Evolutionary conservation across 192 early-diverging fungal species (phyloP).

Genomic region (Phycomyces blakesleeanus): DNA sequence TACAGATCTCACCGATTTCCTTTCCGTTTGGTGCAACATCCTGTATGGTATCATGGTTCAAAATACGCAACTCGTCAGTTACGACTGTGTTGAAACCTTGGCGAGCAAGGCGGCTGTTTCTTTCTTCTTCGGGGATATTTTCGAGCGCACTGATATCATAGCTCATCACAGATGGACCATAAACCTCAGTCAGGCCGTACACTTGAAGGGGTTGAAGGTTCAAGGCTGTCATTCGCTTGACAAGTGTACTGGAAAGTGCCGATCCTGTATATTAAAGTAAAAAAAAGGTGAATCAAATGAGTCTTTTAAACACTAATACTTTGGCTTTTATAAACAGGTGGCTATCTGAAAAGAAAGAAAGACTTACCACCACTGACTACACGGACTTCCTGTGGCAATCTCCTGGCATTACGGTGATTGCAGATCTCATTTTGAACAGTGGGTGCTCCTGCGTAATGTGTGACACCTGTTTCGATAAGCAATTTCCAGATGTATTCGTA

Average conservation of each 20-base stretch:
- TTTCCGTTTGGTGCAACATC: constrained; percentile 49
- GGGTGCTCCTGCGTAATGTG: constrained; percentile 56
- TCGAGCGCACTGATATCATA: constrained; percentile 36
- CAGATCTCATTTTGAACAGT: constrained; percentile 57
- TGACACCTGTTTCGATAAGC: constrained; percentile 41
- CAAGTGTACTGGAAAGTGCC: constrained; percentile 47
- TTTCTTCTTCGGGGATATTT: constrained; percentile 27
- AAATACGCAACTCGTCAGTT: constrained; percentile 49
- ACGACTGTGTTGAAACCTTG: constrained; percentile 50
- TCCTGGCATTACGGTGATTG: constrained; percentile 39
- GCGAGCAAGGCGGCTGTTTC: constrained; percentile 40
- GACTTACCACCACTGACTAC: constrained; percentile 22
- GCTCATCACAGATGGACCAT: constrained; percentile 44
- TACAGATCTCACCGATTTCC: constrained; percentile 53
- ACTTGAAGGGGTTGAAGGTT: constrained; percentile 54
- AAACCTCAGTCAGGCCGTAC: constrained; percentile 61
- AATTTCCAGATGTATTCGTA: constrained; percentile 53
- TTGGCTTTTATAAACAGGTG: no score
- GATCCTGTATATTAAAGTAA: constrained; percentile 40
- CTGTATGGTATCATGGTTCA: constrained; percentile 37
- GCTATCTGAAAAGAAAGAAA: not conserved
- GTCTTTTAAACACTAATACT: no score
- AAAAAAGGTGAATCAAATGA: no score
- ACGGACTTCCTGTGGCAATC: constrained; percentile 14
- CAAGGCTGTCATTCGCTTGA: constrained; percentile 45